phyloP scores from a whole-genome alignment of 306 rosid genomes.

The Glycine soja region DNA sequence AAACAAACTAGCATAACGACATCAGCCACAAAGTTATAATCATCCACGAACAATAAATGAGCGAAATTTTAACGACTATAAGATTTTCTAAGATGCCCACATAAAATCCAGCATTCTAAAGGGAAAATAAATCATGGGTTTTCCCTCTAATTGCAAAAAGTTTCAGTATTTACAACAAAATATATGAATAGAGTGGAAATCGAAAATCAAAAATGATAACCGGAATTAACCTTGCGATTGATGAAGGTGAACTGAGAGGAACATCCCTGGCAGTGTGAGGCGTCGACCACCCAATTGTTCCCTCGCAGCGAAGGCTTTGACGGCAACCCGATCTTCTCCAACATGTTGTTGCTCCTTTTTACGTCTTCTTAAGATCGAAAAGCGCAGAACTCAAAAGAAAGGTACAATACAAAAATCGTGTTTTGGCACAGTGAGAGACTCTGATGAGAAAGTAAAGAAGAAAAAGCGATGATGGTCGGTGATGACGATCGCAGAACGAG shows the following conservation, averaged over 20 bases:
- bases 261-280: conserved; percentile 95
- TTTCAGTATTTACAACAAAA: background rate
- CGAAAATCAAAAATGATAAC: conserved; percentile 3
- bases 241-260: conserved; percentile 92
- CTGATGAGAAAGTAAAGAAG: conserved; percentile 1
- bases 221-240: conserved; percentile 81
- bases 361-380: background rate
- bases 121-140: conserved; percentile 31
- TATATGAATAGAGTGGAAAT: too few species aligned
- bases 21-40: background rate
- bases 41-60: conserved; percentile 1
- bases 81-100: conserved; percentile 9
- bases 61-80: conserved; percentile 12
- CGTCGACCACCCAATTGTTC: conserved; percentile 82
- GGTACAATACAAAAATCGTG: background rate
- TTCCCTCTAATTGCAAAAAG: conserved; percentile 30
- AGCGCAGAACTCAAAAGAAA: background rate
- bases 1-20: conserved; percentile 20
- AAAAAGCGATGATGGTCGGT: conserved; percentile 5
- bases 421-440: background rate
- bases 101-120: background rate
- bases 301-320: conserved; percentile 84
- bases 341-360: conserved; percentile 53
- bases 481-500: conserved; percentile 36
- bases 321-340: conserved; percentile 98